phyloP scores from a whole-genome alignment of 163 green algal species.

The Prototheca cutis region DNA sequence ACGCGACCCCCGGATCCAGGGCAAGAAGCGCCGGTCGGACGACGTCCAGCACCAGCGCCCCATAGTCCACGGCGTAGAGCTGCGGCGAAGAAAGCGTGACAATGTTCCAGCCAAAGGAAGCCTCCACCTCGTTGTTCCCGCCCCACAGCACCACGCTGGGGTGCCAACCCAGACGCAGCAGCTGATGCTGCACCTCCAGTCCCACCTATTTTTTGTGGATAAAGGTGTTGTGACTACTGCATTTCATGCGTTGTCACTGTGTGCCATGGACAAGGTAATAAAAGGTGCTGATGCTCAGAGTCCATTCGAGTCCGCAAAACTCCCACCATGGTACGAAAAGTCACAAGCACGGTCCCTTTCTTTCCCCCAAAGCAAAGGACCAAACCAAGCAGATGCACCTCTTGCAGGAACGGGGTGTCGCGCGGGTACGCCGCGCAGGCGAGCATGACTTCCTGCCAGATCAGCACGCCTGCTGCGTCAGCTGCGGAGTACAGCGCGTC shows the following conservation, averaged over 20 bases:
- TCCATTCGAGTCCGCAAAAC: no score
- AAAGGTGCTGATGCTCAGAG: no score
- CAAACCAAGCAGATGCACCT: constrained; percentile 14
- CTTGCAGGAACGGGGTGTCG: constrained; percentile 31
- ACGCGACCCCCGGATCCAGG: constrained; percentile 19
- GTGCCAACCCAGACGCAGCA: constrained; percentile 34
- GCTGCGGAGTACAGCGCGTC: constrained; percentile 42
- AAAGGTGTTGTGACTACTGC: background rate
- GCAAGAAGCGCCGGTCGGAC: constrained; percentile 20
- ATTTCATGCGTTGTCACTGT: no score
- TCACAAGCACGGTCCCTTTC: no score
- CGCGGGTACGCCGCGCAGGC: constrained; percentile 48
- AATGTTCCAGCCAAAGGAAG: constrained; percentile 36
- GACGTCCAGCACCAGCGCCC: constrained; percentile 32
- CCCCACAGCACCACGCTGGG: constrained; percentile 47
- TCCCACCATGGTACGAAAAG: no score
- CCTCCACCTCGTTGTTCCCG: constrained; percentile 58
- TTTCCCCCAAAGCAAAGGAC: no score
- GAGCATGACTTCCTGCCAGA: constrained; percentile 71
- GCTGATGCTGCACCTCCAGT: constrained; percentile 39
- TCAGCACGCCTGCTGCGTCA: constrained; percentile 44
- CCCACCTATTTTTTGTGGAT: constrained; percentile 32
- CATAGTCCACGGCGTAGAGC: constrained; percentile 32
- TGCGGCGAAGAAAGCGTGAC: constrained; percentile 1
- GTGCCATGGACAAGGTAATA: no score